These are phyloP conservation scores for Zasmidium cellare DNA, from an alignment of 2,329 filamentous ascomycete species.

Conservation along the genomic window DNA sequence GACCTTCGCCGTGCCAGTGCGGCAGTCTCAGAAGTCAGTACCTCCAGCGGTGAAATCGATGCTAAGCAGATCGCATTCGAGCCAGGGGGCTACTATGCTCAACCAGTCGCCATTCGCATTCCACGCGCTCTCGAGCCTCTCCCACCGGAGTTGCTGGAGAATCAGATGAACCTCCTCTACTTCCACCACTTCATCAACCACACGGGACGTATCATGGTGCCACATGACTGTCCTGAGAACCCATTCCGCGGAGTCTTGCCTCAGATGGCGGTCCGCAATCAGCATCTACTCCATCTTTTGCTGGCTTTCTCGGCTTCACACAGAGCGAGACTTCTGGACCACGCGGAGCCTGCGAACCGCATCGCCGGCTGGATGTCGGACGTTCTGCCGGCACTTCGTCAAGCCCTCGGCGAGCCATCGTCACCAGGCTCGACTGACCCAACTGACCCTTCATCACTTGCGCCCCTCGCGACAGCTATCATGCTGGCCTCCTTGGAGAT, in stretches of 20 bases:
- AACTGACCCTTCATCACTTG: slow-evolving; percentile 65
- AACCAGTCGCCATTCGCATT: slow-evolving; percentile 66
- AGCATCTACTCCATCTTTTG: slow-evolving; percentile 73
- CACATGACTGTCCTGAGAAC: slow-evolving; percentile 63
- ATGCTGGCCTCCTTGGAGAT: slow-evolving; percentile 85
- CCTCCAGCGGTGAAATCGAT: slow-evolving; percentile 27
- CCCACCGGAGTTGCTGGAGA: slow-evolving; percentile 61
- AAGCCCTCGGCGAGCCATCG: slow-evolving; percentile 52
- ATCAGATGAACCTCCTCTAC: slow-evolving; percentile 78
- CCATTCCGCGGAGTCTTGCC: slow-evolving; percentile 62
- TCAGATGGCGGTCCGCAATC: slow-evolving; percentile 67
- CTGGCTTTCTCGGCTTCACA: slow-evolving; percentile 85
- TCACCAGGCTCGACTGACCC: slow-evolving; percentile 33
- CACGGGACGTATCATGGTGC: slow-evolving; percentile 67
- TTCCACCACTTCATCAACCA: slow-evolving; percentile 77
- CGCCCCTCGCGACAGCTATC: slow-evolving; percentile 76
- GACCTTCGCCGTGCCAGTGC: slow-evolving; percentile 33
- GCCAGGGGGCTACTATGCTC: slow-evolving; percentile 67
- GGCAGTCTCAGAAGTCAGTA: slow-evolving; percentile 31
- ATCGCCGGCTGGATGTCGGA: slow-evolving; percentile 80
- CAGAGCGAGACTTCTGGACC: slow-evolving; percentile 70
- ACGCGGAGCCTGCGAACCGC: slow-evolving; percentile 72
- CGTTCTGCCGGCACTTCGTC: slow-evolving; percentile 71
- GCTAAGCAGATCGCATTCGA: slow-evolving; percentile 53
- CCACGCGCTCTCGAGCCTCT: slow-evolving; percentile 58